Percentiles rank a stretch among this genome's conserved stretches.
Conservation (phyloP, 208 protist species). For the Naegleria gruberi region DNA sequence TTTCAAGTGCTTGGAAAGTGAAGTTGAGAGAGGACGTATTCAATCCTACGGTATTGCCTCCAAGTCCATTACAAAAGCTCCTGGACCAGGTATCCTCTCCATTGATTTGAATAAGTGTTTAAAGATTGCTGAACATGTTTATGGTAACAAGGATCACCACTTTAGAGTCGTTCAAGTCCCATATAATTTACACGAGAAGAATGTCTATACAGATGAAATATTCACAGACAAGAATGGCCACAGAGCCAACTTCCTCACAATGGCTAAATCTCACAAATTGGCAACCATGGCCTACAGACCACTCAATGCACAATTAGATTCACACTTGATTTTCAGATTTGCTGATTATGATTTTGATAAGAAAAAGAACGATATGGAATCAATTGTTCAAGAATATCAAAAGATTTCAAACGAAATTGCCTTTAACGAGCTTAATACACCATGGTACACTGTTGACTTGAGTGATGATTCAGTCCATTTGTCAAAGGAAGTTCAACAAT, state of each 20-base stretch:
- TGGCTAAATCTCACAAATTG: not conserved
- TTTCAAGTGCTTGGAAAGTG: not conserved
- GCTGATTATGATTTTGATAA: not conserved
- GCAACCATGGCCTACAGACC: not conserved
- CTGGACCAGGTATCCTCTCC: not conserved
- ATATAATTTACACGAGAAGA: not conserved
- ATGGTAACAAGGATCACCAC: not conserved
- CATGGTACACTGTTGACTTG: not conserved
- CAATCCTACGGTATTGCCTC: not conserved
- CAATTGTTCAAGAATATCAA: not conserved
- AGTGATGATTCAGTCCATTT: not conserved
- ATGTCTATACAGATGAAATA: not conserved
- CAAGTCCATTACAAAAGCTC: not conserved
- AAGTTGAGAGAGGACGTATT: not conserved
- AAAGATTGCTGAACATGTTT: not conserved
- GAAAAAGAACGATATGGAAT: not conserved
- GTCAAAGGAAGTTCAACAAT: not conserved
- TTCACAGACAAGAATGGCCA: not conserved
- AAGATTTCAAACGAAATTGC: not conserved
- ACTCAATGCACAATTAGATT: not conserved
- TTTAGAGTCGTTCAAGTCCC: not conserved
- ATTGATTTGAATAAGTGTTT: not conserved
- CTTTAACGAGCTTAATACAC: not conserved
- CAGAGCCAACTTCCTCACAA: not conserved
- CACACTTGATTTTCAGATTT: not conserved